Conservation (phyloP, 1,284 basidiomycete genomes). For the Rhodotorula sp. region DNA sequence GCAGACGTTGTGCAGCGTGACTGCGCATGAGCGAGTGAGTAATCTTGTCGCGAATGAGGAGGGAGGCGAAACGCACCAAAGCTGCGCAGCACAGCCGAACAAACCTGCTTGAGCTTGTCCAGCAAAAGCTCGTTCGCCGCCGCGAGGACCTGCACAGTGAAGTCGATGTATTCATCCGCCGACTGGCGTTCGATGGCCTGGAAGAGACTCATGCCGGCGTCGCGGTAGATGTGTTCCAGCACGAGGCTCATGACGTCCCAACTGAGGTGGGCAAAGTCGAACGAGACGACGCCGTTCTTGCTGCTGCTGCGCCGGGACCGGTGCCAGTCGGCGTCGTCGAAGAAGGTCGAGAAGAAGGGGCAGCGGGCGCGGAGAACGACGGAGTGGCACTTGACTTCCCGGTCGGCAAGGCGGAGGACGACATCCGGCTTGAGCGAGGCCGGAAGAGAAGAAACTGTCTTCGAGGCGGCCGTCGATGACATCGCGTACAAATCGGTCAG, state of each 20-base stretch:
- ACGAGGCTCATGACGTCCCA: constrained; percentile 78
- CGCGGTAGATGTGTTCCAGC: constrained; percentile 76
- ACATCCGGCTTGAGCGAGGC: constrained; percentile 62
- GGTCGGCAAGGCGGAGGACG: constrained; percentile 71
- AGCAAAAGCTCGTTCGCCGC: constrained; percentile 86
- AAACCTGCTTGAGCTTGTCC: constrained; percentile 78
- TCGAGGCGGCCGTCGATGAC: not conserved
- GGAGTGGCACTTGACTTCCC: constrained; percentile 70
- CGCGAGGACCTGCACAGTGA: constrained; percentile 83
- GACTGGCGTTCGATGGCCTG: constrained; percentile 67
- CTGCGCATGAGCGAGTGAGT: constrained; percentile 52
- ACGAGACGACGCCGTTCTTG: constrained; percentile 56
- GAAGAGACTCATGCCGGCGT: constrained; percentile 70
- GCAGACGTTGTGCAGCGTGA: constrained; percentile 75
- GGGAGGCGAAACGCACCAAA: constrained; percentile 38
- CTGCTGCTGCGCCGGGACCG: constrained; percentile 57
- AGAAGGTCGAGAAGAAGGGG: constrained; percentile 82
- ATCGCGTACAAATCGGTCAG: constrained; percentile 6
- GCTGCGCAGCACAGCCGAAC: constrained; percentile 70
- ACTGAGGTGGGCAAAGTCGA: constrained; percentile 72
- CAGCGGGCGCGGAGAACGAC: constrained; percentile 76
- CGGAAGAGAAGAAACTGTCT: not conserved
- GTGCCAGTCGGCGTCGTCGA: constrained; percentile 82
- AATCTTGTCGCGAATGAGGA: not conserved
- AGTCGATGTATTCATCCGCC: constrained; percentile 78